These are phyloP conservation scores for Lasiosphaeria ovina DNA, from an alignment of 495 filamentous ascomycete genomes.

Conservation along the genomic window DNA sequence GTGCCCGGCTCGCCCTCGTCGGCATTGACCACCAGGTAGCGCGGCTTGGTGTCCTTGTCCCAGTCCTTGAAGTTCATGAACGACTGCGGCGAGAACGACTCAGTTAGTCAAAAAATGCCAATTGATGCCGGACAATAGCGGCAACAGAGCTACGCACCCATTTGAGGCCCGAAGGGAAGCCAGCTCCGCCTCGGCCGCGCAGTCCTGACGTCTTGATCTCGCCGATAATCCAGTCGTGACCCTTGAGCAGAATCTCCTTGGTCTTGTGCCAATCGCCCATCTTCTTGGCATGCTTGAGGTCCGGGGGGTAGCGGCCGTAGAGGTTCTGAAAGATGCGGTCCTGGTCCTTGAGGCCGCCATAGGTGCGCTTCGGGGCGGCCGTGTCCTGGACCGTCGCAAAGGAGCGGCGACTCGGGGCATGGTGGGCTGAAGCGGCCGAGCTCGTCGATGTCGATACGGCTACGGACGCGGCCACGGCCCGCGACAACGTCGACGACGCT, in stretches of 20 bases:
- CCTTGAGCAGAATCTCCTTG: constrained; percentile 95
- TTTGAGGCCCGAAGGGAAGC: constrained; percentile 97
- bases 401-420: constrained; percentile 24
- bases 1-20: constrained; percentile 98
- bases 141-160: constrained; percentile 62
- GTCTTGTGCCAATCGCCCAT: constrained; percentile 99
- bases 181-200: constrained; percentile 92
- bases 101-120: constrained; percentile 20
- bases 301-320: constrained; percentile 85
- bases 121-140: constrained; percentile 3
- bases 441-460: constrained; percentile 5
- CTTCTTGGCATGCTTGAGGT: constrained; percentile 93
- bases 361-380: constrained; percentile 65
- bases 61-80: constrained; percentile 99
- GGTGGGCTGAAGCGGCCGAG: not conserved
- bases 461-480: constrained; percentile 28
- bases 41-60: constrained; percentile 95
- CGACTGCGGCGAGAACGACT: constrained; percentile 55
- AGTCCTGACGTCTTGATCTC: constrained; percentile 96
- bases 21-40: constrained; percentile 96
- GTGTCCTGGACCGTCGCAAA: constrained; percentile 93
- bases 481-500: constrained; percentile 40
- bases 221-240: constrained; percentile 96
- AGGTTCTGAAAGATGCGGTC: constrained; percentile 99
- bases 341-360: constrained; percentile 88